phyloP scores from a whole-genome alignment of 768 basidiomycete genomes.

The Russula sp. region DNA sequence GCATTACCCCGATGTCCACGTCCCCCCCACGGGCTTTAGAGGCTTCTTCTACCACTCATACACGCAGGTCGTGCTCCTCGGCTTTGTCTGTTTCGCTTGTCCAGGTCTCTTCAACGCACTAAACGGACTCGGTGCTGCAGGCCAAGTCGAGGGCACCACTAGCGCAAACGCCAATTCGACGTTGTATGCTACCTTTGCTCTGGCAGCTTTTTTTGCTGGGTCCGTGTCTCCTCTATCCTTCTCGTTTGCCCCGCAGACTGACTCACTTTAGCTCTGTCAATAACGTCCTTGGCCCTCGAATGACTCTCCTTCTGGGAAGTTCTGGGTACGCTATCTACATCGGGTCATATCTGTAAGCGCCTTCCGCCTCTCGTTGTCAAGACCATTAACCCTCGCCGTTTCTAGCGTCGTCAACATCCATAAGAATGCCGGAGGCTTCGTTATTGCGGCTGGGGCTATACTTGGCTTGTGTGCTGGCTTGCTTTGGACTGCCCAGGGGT shows the following conservation, averaged over 20 bases:
- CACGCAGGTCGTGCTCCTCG: conserved; percentile 56
- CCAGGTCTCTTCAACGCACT: conserved; percentile 73
- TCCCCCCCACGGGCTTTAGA: conserved; percentile 44
- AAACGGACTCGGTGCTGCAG: conserved; percentile 73
- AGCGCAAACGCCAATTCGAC: conserved; percentile 65
- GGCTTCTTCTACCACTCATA: conserved; percentile 53
- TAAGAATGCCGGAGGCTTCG: conserved; percentile 49
- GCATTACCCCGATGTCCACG: conserved; percentile 27
- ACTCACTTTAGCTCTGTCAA: conserved; percentile 52
- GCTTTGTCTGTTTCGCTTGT: conserved; percentile 55
- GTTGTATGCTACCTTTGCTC: conserved; percentile 57
- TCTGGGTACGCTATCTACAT: conserved; percentile 73
- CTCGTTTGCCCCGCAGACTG: not conserved
- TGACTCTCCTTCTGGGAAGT: conserved; percentile 69
- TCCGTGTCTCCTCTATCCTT: conserved; percentile 28
- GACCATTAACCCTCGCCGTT: not conserved
- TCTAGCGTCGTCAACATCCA: conserved; percentile 65
- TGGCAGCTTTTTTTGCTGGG: conserved; percentile 65
- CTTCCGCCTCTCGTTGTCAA: not conserved
- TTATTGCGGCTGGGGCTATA: conserved; percentile 62
- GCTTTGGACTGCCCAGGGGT: conserved; percentile 83
- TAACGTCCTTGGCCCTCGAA: conserved; percentile 69
- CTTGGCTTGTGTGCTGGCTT: conserved; percentile 67
- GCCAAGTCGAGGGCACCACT: conserved; percentile 58
- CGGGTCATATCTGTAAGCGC: conserved; percentile 57